Base-by-base conservation (phyloP, 208 protist genomes). In the Leishmania arabica region DNA sequence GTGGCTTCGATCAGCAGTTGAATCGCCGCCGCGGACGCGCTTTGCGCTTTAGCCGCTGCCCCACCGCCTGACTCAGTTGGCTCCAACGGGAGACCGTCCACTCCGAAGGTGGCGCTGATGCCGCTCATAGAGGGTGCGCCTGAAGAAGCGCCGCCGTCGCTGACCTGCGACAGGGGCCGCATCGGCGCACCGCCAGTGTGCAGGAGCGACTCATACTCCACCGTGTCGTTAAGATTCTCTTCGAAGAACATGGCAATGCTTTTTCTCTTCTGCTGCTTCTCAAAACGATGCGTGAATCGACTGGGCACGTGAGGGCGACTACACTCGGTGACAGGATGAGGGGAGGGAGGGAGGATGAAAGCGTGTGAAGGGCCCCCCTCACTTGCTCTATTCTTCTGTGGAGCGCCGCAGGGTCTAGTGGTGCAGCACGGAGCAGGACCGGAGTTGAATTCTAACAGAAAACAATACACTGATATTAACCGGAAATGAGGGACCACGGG, bases 1-100 rank as follows among this genome's bases (percentile, higher is more conserved):
- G 93, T 92, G 3, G 89, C 90, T 85, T 93, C 86, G 24, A 95
- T 93, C 19, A 97, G 75, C 31, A 85, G 79, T 78, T 90, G 85
- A 49, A 95, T 78, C 37, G 79, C 68, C 21, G 76, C 69, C 15
- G 74, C 69, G 13, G 80, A 31, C n/a, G 54, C 34, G 40, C 42
- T 83, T 51, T 45, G 53, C 5, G 27, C 51, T 60, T 47, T 34
- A 47, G 62, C 51, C 13, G 31, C 53, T 19, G 51, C 15, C 9
- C 47, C 72, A 4, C 21, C 72, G 0, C 56, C 56, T 5, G 37
- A 11, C 2, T 27, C 58, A 17, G 68, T 34, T 11, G 64, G 27
- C 47, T 60, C 58, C 13, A 80, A 7, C 31, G 60, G 56, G 34
- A 54, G 31, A 77, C 77, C 76, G 40, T 85, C 73, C 2, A 84